These are phyloP conservation scores for Aurifilum marmelostoma DNA, from an alignment of 2,329 filamentous ascomycete genomes.

Conservation along the genomic window DNA sequence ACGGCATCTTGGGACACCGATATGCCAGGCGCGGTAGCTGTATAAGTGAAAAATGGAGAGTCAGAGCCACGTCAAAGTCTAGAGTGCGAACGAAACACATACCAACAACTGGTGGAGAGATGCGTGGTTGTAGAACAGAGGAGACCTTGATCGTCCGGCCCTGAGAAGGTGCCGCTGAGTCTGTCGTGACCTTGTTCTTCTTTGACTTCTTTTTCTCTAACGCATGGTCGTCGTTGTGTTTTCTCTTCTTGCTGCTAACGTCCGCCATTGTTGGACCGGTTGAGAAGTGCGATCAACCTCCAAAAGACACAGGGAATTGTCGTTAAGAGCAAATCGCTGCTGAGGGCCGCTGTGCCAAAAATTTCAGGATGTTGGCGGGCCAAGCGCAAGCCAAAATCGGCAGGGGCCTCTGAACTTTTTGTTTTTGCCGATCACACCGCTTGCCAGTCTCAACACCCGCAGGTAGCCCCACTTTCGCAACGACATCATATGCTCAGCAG, in stretches of 20 bases:
- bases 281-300: constrained; percentile 1
- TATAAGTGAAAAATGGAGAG: neutral
- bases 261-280: constrained; percentile 38
- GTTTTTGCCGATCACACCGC: constrained; percentile 25
- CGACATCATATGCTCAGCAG: constrained; percentile 11
- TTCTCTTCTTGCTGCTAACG: constrained; percentile 55
- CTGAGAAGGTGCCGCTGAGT: constrained; percentile 39
- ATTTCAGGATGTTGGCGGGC: constrained; percentile 16
- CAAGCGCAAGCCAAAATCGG: neutral
- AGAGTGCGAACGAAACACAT: constrained; percentile 19
- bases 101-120: constrained; percentile 40
- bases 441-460: constrained; percentile 10
- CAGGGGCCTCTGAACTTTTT: constrained; percentile 20
- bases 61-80: neutral
- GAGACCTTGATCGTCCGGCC: constrained; percentile 41
- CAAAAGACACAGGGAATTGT: neutral
- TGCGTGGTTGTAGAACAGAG: constrained; percentile 33
- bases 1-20: constrained; percentile 41
- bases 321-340: neutral
- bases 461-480: neutral
- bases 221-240: constrained; percentile 49
- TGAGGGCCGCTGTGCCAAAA: neutral
- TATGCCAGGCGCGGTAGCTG: constrained; percentile 49
- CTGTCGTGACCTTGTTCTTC: constrained; percentile 57
- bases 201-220: constrained; percentile 44